A percentile compares a stretch with the other conserved stretches of the same genome.
Evolutionary conservation across 306 rosid species (phyloP).

Genomic region (Sechiopsis laciniata): DNA sequence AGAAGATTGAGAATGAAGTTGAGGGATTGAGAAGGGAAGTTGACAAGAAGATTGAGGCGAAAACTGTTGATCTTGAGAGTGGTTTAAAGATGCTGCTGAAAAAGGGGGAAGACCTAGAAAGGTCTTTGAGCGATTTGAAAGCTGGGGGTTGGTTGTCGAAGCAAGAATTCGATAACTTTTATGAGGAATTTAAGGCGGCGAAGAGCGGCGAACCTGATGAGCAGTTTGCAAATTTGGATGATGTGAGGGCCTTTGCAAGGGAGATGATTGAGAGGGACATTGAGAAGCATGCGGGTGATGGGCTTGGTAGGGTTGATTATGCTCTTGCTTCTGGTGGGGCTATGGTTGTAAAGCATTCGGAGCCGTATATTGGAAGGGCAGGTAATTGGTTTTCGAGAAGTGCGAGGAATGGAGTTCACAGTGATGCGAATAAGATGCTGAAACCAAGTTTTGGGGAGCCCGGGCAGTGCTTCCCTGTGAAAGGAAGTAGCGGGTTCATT

Average conservation of each 20-base stretch:
- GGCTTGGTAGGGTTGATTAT: slow-evolving; percentile 78
- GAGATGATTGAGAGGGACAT: slow-evolving; percentile 64
- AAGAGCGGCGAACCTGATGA: slow-evolving; percentile 33
- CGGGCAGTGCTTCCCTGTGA: slow-evolving; percentile 84
- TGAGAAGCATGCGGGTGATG: slow-evolving; percentile 85
- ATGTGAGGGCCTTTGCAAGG: slow-evolving; percentile 61
- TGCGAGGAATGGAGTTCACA: slow-evolving; percentile 39
- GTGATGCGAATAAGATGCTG: slow-evolving; percentile 64
- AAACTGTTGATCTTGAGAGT: slow-evolving; percentile 36
- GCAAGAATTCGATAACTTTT: slow-evolving; percentile 64
- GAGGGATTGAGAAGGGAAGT: slow-evolving; percentile 59
- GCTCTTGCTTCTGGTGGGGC: slow-evolving; percentile 72
- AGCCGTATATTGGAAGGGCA: slow-evolving; percentile 36
- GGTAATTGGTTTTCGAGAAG: slow-evolving; percentile 41
- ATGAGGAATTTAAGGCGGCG: slow-evolving; percentile 42
- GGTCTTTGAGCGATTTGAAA: slow-evolving; percentile 48
- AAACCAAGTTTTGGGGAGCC: slow-evolving; percentile 96
- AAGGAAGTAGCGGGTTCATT: slow-evolving; percentile 69
- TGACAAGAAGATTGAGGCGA: slow-evolving; percentile 44
- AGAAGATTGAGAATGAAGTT: slow-evolving; percentile 56
- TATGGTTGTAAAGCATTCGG: slow-evolving; percentile 62
- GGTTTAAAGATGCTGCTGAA: slow-evolving; percentile 51
- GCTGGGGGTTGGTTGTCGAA: slow-evolving; percentile 53
- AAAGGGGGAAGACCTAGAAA: slow-evolving; percentile 49
- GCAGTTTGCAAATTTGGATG: slow-evolving; percentile 52